A percentile compares a stretch with the other conserved stretches of the same genome.
Evolutionary conservation across 1,284 basidiomycete genomes (phyloP).

Genomic region (Leccinum fallax): DNA sequence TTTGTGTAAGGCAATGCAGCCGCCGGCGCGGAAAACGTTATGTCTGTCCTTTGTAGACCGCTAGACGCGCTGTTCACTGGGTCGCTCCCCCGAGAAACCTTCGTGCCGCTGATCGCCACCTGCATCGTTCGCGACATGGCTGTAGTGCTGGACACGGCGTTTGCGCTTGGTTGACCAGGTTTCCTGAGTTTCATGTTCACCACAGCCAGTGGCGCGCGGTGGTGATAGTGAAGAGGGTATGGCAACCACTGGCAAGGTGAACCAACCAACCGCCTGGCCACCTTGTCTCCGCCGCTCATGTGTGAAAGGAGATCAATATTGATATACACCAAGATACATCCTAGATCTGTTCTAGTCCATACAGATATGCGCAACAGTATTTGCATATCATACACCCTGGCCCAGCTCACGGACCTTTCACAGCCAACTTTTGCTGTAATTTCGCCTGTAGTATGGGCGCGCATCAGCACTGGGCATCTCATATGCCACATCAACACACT

Average conservation of each 20-base stretch:
- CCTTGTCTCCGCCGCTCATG: slow-evolving; percentile 5
- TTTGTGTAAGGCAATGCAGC: slow-evolving; percentile 35
- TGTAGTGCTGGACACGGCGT: not conserved
- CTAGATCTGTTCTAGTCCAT: slow-evolving; percentile 22
- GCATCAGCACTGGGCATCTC: slow-evolving; percentile 16
- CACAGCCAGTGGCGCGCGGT: not conserved
- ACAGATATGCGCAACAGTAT: slow-evolving; percentile 10
- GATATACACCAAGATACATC: slow-evolving; percentile 26
- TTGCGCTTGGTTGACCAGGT: not conserved
- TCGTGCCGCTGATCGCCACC: slow-evolving; percentile 22
- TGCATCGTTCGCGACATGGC: slow-evolving; percentile 36
- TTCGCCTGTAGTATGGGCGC: slow-evolving; percentile 45
- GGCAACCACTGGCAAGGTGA: not conserved
- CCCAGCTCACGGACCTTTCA: slow-evolving; percentile 20
- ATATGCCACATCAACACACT: slow-evolving; percentile 28
- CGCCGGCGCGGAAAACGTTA: slow-evolving; percentile 14
- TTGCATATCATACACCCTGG: slow-evolving; percentile 11
- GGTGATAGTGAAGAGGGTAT: not conserved
- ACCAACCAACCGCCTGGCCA: not conserved
- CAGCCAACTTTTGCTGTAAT: slow-evolving; percentile 55
- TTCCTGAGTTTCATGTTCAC: slow-evolving; percentile 31
- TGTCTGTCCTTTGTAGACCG: slow-evolving; percentile 7
- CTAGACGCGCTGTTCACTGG: not conserved
- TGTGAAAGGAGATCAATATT: too few species aligned
- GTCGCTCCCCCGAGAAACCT: not conserved